Percentiles rank a stretch among this genome's conserved stretches.
phyloP scores from a whole-genome alignment of 73 alveolate species.

The Tetrahymena borealis region DNA sequence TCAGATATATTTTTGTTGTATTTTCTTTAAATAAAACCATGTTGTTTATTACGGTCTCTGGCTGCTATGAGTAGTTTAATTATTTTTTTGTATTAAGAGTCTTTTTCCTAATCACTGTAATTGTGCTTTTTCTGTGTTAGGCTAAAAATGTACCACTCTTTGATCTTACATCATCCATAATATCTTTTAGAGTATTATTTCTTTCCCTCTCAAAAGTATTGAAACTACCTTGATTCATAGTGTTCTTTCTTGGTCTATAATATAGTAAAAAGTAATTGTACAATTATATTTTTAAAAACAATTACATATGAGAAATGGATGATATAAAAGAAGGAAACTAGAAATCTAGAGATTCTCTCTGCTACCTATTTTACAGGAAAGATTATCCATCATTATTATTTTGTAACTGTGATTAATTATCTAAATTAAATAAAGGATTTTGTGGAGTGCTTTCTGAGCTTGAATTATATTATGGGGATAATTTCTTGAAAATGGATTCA shows the following conservation, averaged over 20 bases:
- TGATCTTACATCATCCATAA: background rate
- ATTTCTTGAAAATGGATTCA: background rate
- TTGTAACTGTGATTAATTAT: background rate
- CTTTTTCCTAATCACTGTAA: background rate
- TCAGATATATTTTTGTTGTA: background rate
- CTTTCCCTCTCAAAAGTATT: background rate
- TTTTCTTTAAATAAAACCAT: background rate
- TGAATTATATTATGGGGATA: no score
- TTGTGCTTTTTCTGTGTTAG: background rate
- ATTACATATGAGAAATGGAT: background rate
- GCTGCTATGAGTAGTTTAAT: background rate
- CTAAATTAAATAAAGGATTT: background rate
- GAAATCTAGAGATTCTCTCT: background rate
- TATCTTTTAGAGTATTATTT: background rate
- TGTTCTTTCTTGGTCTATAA: background rate
- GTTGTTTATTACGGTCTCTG: background rate
- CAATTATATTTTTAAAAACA: background rate
- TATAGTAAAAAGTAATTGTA: background rate
- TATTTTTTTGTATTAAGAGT: background rate
- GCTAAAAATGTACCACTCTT: background rate
- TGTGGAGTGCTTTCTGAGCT: background rate
- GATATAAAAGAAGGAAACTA: background rate
- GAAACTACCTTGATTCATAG: background rate
- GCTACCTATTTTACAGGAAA: background rate
- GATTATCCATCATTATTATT: background rate